phyloP scores from a whole-genome alignment of 306 rosid genomes.

The Cercis canadensis region DNA sequence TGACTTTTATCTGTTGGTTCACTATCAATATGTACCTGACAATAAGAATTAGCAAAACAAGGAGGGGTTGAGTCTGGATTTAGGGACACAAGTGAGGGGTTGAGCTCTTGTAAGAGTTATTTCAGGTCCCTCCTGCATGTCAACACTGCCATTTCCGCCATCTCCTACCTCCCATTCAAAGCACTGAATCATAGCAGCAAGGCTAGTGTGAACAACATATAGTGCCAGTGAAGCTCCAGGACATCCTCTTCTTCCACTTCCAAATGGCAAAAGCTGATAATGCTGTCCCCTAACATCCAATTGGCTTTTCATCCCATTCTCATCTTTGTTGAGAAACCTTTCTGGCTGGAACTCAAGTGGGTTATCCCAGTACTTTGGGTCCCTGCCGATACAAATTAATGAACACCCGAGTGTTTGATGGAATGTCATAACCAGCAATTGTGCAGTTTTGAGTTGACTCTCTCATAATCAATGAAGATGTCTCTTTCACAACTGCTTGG shows the following conservation, averaged over 20 bases:
- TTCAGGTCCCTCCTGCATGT: conserved; percentile 63
- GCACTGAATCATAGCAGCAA: conserved; percentile 75
- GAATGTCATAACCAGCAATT: conserved; percentile 55
- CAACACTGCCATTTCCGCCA: conserved; percentile 42
- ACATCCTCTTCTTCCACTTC: conserved; percentile 81
- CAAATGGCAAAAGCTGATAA: conserved; percentile 72
- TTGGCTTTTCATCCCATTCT: conserved; percentile 32
- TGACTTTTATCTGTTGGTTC: neutral
- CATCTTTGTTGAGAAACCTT: conserved; percentile 51
- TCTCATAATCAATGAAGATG: conserved; percentile 63
- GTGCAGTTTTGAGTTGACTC: conserved; percentile 59
- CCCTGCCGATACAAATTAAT: conserved; percentile 65
- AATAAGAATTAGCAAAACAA: neutral
- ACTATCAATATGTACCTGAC: neutral
- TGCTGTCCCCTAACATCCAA: conserved; percentile 64
- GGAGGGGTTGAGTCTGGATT: conserved; percentile 39
- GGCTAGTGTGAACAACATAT: conserved; percentile 54
- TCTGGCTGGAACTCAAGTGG: conserved; percentile 62
- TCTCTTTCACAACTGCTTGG: conserved; percentile 72
- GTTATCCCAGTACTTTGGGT: conserved; percentile 63
- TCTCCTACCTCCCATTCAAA: conserved; percentile 60
- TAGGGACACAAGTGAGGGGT: conserved; percentile 56
- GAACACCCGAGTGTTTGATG: conserved; percentile 54
- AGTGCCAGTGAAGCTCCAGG: conserved; percentile 69
- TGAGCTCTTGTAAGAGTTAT: conserved; percentile 63